Evolutionary conservation across 345 rosid genomes (phyloP).

Genomic region (Populus nigra): DNA sequence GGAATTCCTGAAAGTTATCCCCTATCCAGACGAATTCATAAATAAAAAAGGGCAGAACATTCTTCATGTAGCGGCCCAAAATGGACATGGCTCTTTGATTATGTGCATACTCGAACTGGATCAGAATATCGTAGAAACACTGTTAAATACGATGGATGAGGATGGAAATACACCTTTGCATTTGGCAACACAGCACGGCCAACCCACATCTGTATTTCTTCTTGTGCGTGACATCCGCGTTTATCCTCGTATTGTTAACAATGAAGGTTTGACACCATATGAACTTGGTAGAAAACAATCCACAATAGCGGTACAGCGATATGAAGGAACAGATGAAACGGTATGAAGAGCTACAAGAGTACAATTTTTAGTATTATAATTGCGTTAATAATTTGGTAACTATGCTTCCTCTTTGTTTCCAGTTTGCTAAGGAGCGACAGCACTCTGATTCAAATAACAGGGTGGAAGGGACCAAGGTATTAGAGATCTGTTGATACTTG

Average conservation of each 20-base stretch:
- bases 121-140: fast-evolving
- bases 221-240: not conserved
- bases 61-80: not conserved
- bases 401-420: not conserved
- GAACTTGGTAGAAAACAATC: not conserved
- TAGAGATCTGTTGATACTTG: no score
- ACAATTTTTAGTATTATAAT: no score
- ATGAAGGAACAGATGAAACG: not conserved
- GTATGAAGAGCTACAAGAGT: not conserved
- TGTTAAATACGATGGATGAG: not conserved
- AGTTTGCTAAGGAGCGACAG: not conserved
- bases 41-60: not conserved
- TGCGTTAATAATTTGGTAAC: not conserved
- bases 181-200: not conserved
- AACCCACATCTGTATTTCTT: not conserved
- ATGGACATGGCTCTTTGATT: not conserved
- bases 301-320: not conserved
- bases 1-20: not conserved
- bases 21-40: not conserved
- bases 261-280: not conserved
- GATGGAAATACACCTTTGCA: not conserved
- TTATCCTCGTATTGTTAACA: not conserved
- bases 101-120: not conserved
- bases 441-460: no score
- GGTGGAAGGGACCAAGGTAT: no score